Conservation (phyloP, 163 green algal species). For the Botryococcus braunii region DNA sequence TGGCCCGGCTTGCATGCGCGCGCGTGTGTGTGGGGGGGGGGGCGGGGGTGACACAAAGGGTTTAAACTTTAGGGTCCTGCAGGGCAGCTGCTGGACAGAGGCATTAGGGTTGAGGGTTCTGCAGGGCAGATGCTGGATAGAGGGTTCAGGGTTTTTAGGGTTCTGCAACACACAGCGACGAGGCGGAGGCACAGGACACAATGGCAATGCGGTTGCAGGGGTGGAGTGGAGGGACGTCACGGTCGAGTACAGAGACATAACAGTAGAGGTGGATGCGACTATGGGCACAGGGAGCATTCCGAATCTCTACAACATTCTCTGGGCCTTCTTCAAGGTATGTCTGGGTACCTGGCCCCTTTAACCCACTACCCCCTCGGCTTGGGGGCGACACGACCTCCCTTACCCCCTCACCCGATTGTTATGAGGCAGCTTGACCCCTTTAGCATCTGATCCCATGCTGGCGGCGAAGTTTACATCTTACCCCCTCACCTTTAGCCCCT, state of each 20-base stretch:
- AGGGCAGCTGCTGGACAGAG: too few species aligned
- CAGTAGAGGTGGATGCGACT: slow-evolving; percentile 18
- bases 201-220: too few species aligned
- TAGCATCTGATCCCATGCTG: not conserved
- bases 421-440: not conserved
- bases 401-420: not conserved
- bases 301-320: slow-evolving; percentile 10
- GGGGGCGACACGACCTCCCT: not conserved
- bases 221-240: too few species aligned
- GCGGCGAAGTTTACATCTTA: not conserved
- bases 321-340: slow-evolving; percentile 12
- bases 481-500: not conserved
- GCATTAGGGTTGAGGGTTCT: too few species aligned
- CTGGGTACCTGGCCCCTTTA: not conserved
- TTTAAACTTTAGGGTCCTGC: too few species aligned
- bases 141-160: too few species aligned
- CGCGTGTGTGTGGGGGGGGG: too few species aligned
- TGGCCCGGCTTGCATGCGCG: too few species aligned
- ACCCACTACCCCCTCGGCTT: not conserved
- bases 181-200: too few species aligned
- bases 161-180: too few species aligned
- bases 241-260: slow-evolving; percentile 22
- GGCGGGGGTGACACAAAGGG: too few species aligned
- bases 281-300: slow-evolving; percentile 15
- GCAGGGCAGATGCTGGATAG: too few species aligned